phyloP scores from a whole-genome alignment of 129 eudicot genomes.

The Pseudognaphalium luteoalbum region DNA sequence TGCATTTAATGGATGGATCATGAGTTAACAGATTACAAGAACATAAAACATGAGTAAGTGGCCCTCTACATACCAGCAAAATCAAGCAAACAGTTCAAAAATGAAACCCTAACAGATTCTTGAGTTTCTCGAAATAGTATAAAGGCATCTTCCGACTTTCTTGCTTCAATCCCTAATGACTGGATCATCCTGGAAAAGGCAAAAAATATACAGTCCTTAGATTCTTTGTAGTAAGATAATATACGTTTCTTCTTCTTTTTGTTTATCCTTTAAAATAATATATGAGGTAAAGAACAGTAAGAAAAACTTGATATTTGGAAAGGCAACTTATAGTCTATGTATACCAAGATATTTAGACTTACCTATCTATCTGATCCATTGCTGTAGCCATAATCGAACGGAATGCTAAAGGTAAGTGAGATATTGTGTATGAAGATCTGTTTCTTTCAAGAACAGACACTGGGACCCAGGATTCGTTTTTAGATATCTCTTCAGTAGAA shows the following conservation, averaged over 20 bases:
- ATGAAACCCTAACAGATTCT: conserved; percentile 88
- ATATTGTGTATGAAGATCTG: conserved; percentile 84
- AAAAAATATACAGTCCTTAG: background rate
- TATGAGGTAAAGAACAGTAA: background rate
- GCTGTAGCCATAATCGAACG: conserved; percentile 78
- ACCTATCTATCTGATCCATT: conserved; percentile 86
- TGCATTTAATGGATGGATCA: conserved; percentile 14
- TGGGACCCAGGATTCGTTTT: conserved; percentile 83
- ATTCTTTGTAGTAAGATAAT: background rate
- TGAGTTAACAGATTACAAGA: conserved; percentile 20
- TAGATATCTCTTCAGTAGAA: conserved; percentile 77
- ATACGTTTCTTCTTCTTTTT: background rate
- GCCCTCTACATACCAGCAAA: conserved; percentile 70
- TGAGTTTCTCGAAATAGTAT: conserved; percentile 82
- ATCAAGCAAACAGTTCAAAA: conserved; percentile 84
- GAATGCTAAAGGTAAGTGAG: conserved; percentile 87
- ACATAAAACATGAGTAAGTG: conserved; percentile 8
- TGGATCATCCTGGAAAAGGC: conserved; percentile 66
- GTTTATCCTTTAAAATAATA: background rate
- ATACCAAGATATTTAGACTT: conserved; percentile 33
- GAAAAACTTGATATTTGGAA: background rate
- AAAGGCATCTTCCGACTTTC: conserved; percentile 74
- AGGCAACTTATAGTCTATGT: background rate
- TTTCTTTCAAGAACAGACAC: conserved; percentile 92
- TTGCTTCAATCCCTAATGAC: conserved; percentile 70